These are phyloP conservation scores for Fomitopsis pulvina DNA, from an alignment of 768 basidiomycete species.

Conservation along the genomic window DNA sequence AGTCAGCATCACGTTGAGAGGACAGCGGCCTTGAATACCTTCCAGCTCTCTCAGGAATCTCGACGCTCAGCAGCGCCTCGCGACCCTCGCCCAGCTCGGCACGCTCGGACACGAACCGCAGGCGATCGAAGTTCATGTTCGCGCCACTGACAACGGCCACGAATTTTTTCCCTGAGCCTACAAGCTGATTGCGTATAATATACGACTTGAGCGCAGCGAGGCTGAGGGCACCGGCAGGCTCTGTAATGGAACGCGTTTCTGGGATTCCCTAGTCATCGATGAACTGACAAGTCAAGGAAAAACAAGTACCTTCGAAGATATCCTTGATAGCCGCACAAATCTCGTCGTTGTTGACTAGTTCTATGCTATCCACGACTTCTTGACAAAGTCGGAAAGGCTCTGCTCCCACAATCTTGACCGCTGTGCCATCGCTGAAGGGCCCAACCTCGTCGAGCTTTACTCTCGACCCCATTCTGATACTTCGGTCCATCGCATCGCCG, in stretches of 20 bases:
- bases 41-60: constrained; percentile 89
- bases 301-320: constrained; percentile 81
- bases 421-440: constrained; percentile 96
- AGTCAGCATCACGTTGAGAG: background rate
- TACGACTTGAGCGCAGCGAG: constrained; percentile 89
- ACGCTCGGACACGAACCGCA: constrained; percentile 97
- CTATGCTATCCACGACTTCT: constrained; percentile 72
- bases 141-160: constrained; percentile 93
- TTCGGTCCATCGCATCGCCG: constrained; percentile 88
- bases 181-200: constrained; percentile 72
- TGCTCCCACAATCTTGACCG: constrained; percentile 91
- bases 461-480: constrained; percentile 74
- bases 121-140: constrained; percentile 97
- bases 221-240: constrained; percentile 91
- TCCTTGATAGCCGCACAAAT: constrained; percentile 99
- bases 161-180: constrained; percentile 81
- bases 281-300: background rate
- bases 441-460: constrained; percentile 86
- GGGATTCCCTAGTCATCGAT: constrained; percentile 2
- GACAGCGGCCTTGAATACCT: constrained; percentile 42
- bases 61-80: constrained; percentile 90
- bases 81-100: constrained; percentile 95
- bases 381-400: constrained; percentile 93
- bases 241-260: constrained; percentile 96
- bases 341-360: constrained; percentile 90